These are phyloP conservation scores for Globisporangium barbulae DNA, from an alignment of 352 stramenopile species.

Conservation along the genomic window DNA sequence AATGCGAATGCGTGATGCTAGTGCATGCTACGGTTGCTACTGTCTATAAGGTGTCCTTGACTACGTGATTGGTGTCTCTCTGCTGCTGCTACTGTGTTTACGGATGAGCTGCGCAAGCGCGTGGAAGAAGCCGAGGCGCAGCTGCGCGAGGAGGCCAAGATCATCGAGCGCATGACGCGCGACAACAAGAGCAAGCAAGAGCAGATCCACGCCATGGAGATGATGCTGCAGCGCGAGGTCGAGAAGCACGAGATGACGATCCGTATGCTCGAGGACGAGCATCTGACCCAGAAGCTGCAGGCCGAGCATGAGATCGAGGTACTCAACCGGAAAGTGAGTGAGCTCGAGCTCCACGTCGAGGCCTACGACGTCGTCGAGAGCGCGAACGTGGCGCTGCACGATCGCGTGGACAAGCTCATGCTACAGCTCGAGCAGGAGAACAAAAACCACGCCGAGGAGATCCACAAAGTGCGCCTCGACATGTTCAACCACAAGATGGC, in stretches of 20 bases:
- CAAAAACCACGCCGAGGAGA: conserved; percentile 62
- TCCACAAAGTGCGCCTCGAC: conserved; percentile 73
- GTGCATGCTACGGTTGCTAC: background rate
- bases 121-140: conserved; percentile 73
- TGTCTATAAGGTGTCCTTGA: conserved; percentile 22
- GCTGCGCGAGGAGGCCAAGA: conserved; percentile 73
- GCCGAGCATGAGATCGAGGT: conserved; percentile 62
- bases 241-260: conserved; percentile 60
- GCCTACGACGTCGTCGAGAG: conserved; percentile 63
- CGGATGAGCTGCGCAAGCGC: conserved; percentile 65
- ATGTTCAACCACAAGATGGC: conserved; percentile 88
- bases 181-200: conserved; percentile 74
- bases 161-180: conserved; percentile 77
- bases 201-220: conserved; percentile 67
- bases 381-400: conserved; percentile 48
- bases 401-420: conserved; percentile 60
- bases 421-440: conserved; percentile 64
- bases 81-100: conserved; percentile 12
- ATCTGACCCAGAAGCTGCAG: conserved; percentile 51
- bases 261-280: conserved; percentile 57
- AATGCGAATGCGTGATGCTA: background rate
- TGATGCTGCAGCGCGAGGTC: conserved; percentile 51
- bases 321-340: conserved; percentile 44
- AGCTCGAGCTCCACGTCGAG: conserved; percentile 69
- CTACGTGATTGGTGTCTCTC: background rate